Evolutionary conservation across 306 rosid species (phyloP), one percentile per base, ranked within the genome.

Genomic region (Comarum palustre): DNA sequence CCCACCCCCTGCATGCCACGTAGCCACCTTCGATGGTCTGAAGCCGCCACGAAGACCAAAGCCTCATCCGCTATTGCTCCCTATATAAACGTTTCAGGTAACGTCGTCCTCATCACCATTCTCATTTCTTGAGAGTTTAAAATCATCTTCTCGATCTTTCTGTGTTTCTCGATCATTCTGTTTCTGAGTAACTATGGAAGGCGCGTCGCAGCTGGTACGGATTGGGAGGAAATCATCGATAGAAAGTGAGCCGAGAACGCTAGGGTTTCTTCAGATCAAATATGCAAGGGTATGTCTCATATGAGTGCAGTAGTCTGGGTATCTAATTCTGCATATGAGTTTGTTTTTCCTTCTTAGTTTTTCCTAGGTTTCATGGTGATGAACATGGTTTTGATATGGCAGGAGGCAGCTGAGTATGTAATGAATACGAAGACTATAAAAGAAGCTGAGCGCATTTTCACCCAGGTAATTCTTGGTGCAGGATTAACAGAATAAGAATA

Each of bases 181-280:
- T 20, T 20, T 42, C 46, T 4, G 2, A 3, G 0, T 8, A 22
- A 45, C 1, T 3, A 59, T 81, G 83, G 86, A 82, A 77, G 75
- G 46, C 47, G 75, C 68, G 9, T 13, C 80, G 9, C 63, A 8
- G 64, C 36, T 63, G 75, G 72, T 75, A 46, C 10, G 75, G n/a
- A 79, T 87, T 43, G 82, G 82, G 16, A 80, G 96, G 68, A 89
- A 78, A 71, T 89, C 90, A 5, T 92, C 97, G 0, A 92, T 92
- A 43, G 97, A 92, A 68, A 84, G 77, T 27, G 97, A 92, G 84
- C 97, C 97, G 27, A 87, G 84, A 25, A 87, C 97, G 78, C 86
- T 92, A 3, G 50, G 67, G 46, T 71, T 84, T 47, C 57, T 75
- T 34, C 91, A 92, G 78, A 75, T 92, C 72, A 85, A 85, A 41